Evolutionary conservation across 2,329 filamentous ascomycete genomes (phyloP).

Genomic region (Aspergillus sp.): DNA sequence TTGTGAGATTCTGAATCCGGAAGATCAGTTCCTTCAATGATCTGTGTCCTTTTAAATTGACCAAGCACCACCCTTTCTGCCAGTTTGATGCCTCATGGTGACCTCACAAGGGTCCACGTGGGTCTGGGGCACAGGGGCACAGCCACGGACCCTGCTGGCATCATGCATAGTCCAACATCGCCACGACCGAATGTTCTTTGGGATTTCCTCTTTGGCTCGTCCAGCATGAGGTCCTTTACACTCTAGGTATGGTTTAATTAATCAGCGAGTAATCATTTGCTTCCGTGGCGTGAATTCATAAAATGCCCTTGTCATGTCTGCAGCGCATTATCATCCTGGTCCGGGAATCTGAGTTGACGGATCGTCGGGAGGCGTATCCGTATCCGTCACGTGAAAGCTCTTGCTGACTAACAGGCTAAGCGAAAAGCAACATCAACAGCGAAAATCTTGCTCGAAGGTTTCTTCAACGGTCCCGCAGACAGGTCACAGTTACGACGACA

Average conservation of each 20-base stretch:
- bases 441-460: background rate
- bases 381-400: background rate
- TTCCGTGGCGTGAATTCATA: background rate
- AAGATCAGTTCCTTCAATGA: background rate
- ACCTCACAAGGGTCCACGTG: constrained; percentile 7
- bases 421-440: background rate
- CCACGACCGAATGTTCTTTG: background rate
- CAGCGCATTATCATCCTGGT: background rate
- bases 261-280: background rate
- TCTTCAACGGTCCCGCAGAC: background rate
- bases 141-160: background rate
- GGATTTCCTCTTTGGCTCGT: background rate
- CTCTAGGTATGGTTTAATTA: background rate
- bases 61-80: background rate
- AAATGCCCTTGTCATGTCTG: background rate
- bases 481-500: no score
- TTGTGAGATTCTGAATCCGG: background rate
- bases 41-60: background rate
- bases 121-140: background rate
- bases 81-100: background rate
- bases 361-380: no score
- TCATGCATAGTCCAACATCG: background rate
- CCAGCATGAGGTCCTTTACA: background rate
- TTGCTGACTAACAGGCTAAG: background rate
- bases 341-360: no score